A percentile compares a stretch with the other conserved stretches of the same genome.
Conservation (phyloP, 805 yeast genomes). For the Candida xiaguanensis region DNA sequence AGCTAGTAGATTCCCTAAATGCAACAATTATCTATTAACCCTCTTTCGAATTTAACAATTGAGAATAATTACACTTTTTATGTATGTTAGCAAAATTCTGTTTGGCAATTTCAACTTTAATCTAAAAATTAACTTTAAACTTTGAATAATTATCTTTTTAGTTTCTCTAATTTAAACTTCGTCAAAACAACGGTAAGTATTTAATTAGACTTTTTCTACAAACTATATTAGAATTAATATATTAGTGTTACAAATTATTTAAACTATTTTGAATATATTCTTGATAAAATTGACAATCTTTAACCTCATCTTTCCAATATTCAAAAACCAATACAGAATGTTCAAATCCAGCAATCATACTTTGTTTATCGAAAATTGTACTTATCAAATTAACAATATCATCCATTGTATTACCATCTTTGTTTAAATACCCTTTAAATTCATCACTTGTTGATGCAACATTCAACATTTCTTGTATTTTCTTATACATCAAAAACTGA, state of each 20-base stretch:
- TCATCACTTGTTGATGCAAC: slow-evolving; percentile 13
- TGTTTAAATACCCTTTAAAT: slow-evolving; percentile 7
- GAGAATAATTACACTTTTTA: too few species aligned
- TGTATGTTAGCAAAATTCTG: too few species aligned
- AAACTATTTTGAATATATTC: slow-evolving; percentile 22
- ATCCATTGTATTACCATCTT: slow-evolving; percentile 1
- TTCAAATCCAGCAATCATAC: slow-evolving; percentile 18
- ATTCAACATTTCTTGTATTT: slow-evolving; percentile 20
- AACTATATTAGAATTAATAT: too few species aligned
- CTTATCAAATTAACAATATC: slow-evolving; percentile 10
- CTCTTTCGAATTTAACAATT: too few species aligned
- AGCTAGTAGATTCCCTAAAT: too few species aligned
- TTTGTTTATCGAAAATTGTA: slow-evolving; percentile 15
- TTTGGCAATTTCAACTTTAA: too few species aligned
- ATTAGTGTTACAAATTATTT: slow-evolving; percentile 8
- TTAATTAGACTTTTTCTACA: too few species aligned
- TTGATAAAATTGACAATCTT: slow-evolving; percentile 28
- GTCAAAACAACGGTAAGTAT: too few species aligned
- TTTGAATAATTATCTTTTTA: too few species aligned
- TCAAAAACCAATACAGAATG: slow-evolving; percentile 26
- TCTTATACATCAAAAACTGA: slow-evolving; percentile 27
- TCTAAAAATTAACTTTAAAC: too few species aligned
- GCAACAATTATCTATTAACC: too few species aligned
- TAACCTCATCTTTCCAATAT: slow-evolving; percentile 34
- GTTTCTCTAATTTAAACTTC: too few species aligned